A percentile compares a stretch with the other conserved stretches of the same genome.
Evolutionary conservation across 345 rosid species (phyloP).

Genomic region (Draba incana): DNA sequence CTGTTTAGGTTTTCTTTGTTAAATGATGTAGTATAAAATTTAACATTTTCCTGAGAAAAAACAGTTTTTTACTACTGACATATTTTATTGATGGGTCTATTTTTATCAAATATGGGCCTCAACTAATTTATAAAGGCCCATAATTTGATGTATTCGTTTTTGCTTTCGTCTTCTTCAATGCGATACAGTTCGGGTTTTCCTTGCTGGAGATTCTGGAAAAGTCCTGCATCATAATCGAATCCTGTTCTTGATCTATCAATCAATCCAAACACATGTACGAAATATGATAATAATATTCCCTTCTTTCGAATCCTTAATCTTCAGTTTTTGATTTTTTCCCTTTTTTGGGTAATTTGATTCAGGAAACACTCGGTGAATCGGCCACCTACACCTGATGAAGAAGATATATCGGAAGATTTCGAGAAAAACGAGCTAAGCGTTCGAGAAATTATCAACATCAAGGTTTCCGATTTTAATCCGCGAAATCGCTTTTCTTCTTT

Average conservation of each 20-base stretch:
- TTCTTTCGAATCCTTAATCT: conserved; percentile 2
- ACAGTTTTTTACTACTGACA: no score
- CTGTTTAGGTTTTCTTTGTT: no score
- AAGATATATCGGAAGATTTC: conserved; percentile 41
- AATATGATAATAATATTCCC: not conserved
- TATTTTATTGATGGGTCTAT: no score
- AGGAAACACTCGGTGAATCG: conserved; percentile 73
- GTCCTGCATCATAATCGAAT: not conserved
- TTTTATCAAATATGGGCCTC: no score
- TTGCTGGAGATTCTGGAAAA: conserved; percentile 28
- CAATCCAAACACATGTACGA: conserved; percentile 30
- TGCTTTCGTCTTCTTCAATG: not conserved
- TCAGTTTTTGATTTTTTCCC: not conserved
- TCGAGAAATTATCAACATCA: conserved; percentile 61
- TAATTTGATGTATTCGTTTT: no score
- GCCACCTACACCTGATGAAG: conserved; percentile 66
- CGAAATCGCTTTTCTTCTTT: not conserved
- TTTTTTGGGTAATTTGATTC: not conserved
- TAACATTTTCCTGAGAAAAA: no score
- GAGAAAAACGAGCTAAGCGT: conserved; percentile 54
- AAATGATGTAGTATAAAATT: no score
- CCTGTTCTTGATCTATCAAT: not conserved
- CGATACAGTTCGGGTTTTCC: conserved; percentile 1
- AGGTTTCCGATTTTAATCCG: conserved; percentile 44
- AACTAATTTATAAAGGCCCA: no score